Base-by-base conservation (phyloP, 306 rosid genomes). In the Cucurbita maxima region DNA sequence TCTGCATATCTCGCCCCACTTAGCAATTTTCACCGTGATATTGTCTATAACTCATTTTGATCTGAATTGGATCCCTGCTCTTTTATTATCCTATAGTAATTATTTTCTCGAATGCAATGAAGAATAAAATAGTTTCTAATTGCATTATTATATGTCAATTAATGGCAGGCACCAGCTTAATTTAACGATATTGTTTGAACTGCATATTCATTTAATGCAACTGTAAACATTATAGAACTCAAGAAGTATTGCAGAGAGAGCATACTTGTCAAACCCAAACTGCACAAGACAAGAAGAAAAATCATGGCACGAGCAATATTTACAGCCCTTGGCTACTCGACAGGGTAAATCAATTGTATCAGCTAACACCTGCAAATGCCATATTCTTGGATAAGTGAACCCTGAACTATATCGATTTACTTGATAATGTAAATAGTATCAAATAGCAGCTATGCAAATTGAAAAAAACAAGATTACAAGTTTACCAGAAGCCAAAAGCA, bases 271-370 rank as follows among this genome's bases (percentile, higher is more conserved):
- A 75, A 81, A 71, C 83, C 86, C 90, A 84, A 91, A 91, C 48
- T 90, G 93, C 75, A 95, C 97, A 75, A 95, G 93, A 85, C 99
- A 95, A 75, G 99, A 91, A 79, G 97, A 81, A 64, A 97, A 90
- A 84, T 95, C 91, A 72, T 84, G 88, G 81, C 92, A 79, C 61
- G 80, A 82, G 81, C 99, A 95, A 81, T 89, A 88, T 83, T 89
- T 91, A 84, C 99, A 95, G 61, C 99, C 99, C 84, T 84, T 95
- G 70, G 97, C 97, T 81, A 95, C 89, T 81, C 99, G 97, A 83
- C 99, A 95, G 0, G 99, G 97, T 75, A 95, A 78, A 72, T 88
- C 88, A 66, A 95, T 91, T 73, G 85, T 74, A 30, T 95, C 97
- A 41, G 99, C 96, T 76, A 95, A 89, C 38, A 91, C 96, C 99